These are phyloP conservation scores for Colletotrichum tabaci DNA, from an alignment of 2,329 filamentous ascomycete genomes.

Conservation along the genomic window DNA sequence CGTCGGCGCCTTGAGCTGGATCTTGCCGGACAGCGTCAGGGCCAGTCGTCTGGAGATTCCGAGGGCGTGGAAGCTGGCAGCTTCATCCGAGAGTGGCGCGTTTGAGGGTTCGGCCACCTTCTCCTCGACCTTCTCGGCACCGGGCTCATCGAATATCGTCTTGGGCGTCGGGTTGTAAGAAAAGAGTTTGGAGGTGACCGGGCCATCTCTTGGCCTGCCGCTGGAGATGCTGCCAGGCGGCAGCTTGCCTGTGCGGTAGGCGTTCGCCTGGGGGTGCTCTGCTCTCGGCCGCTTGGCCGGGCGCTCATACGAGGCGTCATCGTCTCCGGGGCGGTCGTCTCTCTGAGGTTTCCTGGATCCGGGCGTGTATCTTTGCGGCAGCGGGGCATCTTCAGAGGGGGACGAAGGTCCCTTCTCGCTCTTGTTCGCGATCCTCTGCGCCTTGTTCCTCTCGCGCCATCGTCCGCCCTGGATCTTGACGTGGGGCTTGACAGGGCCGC, in stretches of 20 bases:
- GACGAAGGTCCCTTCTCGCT: conserved; percentile 48
- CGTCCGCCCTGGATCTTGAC: conserved; percentile 87
- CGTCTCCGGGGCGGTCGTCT: conserved; percentile 47
- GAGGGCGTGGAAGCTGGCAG: conserved; percentile 88
- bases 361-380: conserved; percentile 29
- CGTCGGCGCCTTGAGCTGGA: conserved; percentile 91
- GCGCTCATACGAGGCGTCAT: conserved; percentile 49
- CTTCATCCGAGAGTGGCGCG: conserved; percentile 86
- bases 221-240: conserved; percentile 52
- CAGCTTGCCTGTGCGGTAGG: conserved; percentile 54
- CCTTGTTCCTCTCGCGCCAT: conserved; percentile 90
- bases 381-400: conserved; percentile 43
- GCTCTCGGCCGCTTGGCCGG: conserved; percentile 64
- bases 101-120: conserved; percentile 85
- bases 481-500: conserved; percentile 73
- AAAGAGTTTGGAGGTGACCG: conserved; percentile 92
- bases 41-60: conserved; percentile 87
- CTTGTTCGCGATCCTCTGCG: conserved; percentile 73
- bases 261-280: conserved; percentile 47
- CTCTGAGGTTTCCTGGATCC: conserved; percentile 36
- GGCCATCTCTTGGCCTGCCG: conserved; percentile 51
- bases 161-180: conserved; percentile 86
- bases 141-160: conserved; percentile 69
- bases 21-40: conserved; percentile 85
- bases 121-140: conserved; percentile 55